phyloP scores from a whole-genome alignment of 2,329 filamentous ascomycete genomes.

The Trichoderma gracile region DNA sequence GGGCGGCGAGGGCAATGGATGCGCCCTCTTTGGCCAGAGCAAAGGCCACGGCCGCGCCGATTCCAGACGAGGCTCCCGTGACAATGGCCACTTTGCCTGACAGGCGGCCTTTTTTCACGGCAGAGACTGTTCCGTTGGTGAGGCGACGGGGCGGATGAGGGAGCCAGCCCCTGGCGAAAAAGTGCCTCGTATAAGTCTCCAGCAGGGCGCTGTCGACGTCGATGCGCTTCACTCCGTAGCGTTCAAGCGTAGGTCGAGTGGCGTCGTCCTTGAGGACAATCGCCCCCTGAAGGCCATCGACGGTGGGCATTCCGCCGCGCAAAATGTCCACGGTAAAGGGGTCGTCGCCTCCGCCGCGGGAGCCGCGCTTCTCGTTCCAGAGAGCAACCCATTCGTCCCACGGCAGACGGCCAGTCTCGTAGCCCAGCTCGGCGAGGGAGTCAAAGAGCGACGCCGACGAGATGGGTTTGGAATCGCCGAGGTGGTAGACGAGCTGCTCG shows the following conservation, averaged over 20 bases:
- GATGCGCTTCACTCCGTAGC: constrained; percentile 60
- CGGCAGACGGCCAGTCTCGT: constrained; percentile 63
- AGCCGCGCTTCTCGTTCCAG: constrained; percentile 70
- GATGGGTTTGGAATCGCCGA: constrained; percentile 72
- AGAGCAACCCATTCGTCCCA: constrained; percentile 75
- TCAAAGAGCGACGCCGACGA: constrained; percentile 66
- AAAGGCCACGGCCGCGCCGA: constrained; percentile 71
- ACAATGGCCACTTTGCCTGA: constrained; percentile 71
- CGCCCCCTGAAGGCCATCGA: constrained; percentile 68
- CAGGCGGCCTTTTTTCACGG: constrained; percentile 54
- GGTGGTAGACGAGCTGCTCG: constrained; percentile 68
- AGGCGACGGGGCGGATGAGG: constrained; percentile 59
- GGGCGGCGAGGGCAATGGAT: constrained; percentile 70
- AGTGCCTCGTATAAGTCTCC: constrained; percentile 77
- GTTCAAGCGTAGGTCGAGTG: constrained; percentile 60
- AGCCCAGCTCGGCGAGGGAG: constrained; percentile 66
- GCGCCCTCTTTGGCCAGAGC: constrained; percentile 71
- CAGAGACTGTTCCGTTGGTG: constrained; percentile 32
- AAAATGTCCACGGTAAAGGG: constrained; percentile 78
- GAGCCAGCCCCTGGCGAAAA: constrained; percentile 78
- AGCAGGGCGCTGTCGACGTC: constrained; percentile 70
- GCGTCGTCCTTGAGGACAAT: constrained; percentile 72
- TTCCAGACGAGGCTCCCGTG: constrained; percentile 78
- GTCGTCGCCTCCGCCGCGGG: constrained; percentile 63
- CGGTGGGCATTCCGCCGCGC: constrained; percentile 75